Evolutionary conservation across 1,139 yeast genomes (phyloP).

Genomic region (Yueomyces sp.): DNA sequence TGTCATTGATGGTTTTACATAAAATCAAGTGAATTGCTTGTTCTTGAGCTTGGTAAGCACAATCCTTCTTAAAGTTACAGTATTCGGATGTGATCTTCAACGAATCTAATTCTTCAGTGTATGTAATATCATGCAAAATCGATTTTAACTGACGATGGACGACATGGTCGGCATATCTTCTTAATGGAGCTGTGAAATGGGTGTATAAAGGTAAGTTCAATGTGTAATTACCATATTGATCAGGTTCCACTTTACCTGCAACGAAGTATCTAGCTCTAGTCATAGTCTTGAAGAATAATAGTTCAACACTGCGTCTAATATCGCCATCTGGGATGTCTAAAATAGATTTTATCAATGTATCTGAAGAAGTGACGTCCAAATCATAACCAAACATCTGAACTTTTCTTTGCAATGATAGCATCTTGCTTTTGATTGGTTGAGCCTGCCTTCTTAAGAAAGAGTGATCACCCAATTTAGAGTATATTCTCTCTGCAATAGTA

Average conservation of each 20-base stretch:
- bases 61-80: slow-evolving; percentile 90
- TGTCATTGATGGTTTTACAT: slow-evolving; percentile 72
- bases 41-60: slow-evolving; percentile 87
- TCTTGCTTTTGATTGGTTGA: slow-evolving; percentile 69
- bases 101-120: slow-evolving; percentile 50
- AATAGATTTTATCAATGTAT: slow-evolving; percentile 62
- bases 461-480: slow-evolving; percentile 63
- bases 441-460: slow-evolving; percentile 84
- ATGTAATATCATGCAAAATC: slow-evolving; percentile 33
- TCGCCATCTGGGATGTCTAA: slow-evolving; percentile 50
- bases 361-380: slow-evolving; percentile 64
- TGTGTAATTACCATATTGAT: slow-evolving; percentile 65
- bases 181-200: slow-evolving; percentile 85
- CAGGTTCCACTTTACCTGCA: slow-evolving; percentile 81
- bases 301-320: slow-evolving; percentile 65
- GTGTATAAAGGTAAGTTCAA: slow-evolving; percentile 78
- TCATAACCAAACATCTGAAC: slow-evolving; percentile 40
- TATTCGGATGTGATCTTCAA: slow-evolving; percentile 77
- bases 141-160: slow-evolving; percentile 85
- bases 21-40: slow-evolving; percentile 82
- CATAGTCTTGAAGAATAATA: slow-evolving; percentile 70
- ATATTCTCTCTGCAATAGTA: slow-evolving; percentile 73
- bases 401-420: slow-evolving; percentile 67
- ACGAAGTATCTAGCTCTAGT: slow-evolving; percentile 75
- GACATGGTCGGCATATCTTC: slow-evolving; percentile 83